phyloP scores from a whole-genome alignment of 208 protist species.

The Sergeia podlipaevii region DNA sequence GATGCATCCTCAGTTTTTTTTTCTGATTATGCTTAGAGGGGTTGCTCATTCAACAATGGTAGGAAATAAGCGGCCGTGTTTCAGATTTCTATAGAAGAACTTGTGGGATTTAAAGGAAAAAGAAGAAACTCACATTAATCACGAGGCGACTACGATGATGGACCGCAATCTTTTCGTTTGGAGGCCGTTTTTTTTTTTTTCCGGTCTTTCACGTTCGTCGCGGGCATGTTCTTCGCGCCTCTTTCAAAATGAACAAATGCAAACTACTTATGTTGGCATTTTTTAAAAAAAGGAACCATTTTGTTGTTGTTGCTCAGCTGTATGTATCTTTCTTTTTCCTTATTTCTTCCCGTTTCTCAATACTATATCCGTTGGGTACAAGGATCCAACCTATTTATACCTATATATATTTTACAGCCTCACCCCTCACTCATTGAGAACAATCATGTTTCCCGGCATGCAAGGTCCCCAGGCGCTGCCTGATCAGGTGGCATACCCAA shows the following conservation, averaged over 20 bases:
- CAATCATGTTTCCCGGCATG: slow-evolving; percentile 76
- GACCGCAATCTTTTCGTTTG: no score
- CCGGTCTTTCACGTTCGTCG: neutral
- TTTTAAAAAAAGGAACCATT: no score
- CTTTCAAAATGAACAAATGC: no score
- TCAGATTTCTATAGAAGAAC: no score
- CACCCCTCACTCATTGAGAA: neutral
- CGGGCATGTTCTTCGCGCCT: neutral
- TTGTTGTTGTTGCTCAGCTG: neutral
- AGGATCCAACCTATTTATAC: no score
- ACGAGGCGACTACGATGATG: no score
- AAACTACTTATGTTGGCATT: no score
- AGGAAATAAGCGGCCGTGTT: no score
- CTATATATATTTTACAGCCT: neutral
- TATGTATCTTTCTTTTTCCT: slow-evolving; percentile 1
- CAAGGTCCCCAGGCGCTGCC: slow-evolving; percentile 64
- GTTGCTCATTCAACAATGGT: no score
- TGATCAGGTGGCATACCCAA: slow-evolving; percentile 52
- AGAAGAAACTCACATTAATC: no score
- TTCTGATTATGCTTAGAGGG: slow-evolving; percentile 2
- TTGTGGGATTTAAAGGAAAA: no score
- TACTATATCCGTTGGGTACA: no score
- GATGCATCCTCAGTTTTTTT: slow-evolving; percentile 6
- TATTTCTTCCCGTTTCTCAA: slow-evolving; percentile 1
- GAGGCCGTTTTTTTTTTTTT: slow-evolving; percentile 5